phyloP scores from a whole-genome alignment of 192 early-diverging fungal genomes.

The Podila clonocystis region DNA sequence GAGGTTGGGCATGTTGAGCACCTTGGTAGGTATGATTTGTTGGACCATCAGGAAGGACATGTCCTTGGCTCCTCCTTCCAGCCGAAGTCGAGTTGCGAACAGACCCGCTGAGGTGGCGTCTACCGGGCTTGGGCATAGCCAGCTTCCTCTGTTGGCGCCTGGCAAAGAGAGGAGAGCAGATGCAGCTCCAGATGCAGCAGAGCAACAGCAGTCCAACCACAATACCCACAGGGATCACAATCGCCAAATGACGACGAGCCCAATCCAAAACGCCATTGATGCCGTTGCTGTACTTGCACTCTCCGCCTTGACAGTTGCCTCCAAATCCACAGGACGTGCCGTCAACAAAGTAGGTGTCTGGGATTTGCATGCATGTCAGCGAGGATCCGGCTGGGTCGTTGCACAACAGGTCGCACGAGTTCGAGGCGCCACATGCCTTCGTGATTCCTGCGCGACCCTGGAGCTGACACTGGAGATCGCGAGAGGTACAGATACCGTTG shows the following conservation, averaged over 20 bases:
- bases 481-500: constrained; percentile 78
- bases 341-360: constrained; percentile 71
- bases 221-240: constrained; percentile 59
- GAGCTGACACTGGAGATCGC: constrained; percentile 74
- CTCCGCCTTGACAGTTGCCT: constrained; percentile 59
- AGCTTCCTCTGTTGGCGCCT: constrained; percentile 19
- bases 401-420: constrained; percentile 74
- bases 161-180: constrained; percentile 14
- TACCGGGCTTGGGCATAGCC: constrained; percentile 5
- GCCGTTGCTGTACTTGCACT: constrained; percentile 37
- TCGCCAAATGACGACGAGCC: constrained; percentile 55
- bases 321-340: constrained; percentile 77
- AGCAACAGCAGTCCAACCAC: constrained; percentile 56
- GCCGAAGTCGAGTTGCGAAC: neutral
- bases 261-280: constrained; percentile 50
- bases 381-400: constrained; percentile 55
- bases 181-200: constrained; percentile 51
- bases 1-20: constrained; percentile 18
- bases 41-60: neutral
- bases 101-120: neutral
- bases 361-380: constrained; percentile 31
- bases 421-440: constrained; percentile 65
- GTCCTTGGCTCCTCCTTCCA: neutral
- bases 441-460: constrained; percentile 64
- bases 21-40: neutral